These are phyloP conservation scores for Vachellia pachyceras DNA, from an alignment of 306 rosid genomes.

Conservation along the genomic window DNA sequence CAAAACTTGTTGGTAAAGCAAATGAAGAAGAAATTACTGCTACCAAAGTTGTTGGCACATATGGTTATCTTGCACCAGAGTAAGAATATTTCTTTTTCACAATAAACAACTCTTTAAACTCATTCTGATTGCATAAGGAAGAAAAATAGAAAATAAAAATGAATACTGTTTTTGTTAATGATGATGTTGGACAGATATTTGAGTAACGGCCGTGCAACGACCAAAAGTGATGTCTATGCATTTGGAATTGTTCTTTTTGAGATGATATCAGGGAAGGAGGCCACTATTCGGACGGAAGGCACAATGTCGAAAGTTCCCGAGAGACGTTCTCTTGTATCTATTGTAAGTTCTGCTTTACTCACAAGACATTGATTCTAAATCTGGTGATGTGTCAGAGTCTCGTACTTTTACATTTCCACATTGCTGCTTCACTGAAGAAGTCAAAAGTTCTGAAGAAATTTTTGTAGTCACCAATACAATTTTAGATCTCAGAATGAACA, in stretches of 20 bases:
- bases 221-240: conserved; percentile 94
- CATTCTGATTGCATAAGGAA: conserved; percentile 13
- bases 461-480: not conserved
- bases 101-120: not conserved
- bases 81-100: conserved; percentile 46
- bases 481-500: not conserved
- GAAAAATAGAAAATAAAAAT: not conserved
- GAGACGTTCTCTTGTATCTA: conserved; percentile 87
- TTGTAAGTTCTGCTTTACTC: conserved; percentile 63
- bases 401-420: conserved; percentile 20
- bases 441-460: not conserved
- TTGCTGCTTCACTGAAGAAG: not conserved
- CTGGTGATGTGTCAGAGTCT: not conserved
- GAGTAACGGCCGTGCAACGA: conserved; percentile 89
- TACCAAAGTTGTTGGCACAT: conserved; percentile 97
- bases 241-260: conserved; percentile 94
- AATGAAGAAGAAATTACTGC: conserved; percentile 80
- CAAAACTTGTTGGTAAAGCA: conserved; percentile 81
- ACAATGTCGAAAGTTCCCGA: conserved; percentile 66
- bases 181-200: conserved; percentile 66
- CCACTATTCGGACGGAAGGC: conserved; percentile 84
- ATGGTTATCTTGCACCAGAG: conserved; percentile 99
- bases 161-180: not conserved
- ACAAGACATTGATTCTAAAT: conserved; percentile 12
- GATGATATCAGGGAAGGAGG: conserved; percentile 89